Conservation (phyloP, 768 basidiomycete species). For the Neoboletus brunneissimus region DNA sequence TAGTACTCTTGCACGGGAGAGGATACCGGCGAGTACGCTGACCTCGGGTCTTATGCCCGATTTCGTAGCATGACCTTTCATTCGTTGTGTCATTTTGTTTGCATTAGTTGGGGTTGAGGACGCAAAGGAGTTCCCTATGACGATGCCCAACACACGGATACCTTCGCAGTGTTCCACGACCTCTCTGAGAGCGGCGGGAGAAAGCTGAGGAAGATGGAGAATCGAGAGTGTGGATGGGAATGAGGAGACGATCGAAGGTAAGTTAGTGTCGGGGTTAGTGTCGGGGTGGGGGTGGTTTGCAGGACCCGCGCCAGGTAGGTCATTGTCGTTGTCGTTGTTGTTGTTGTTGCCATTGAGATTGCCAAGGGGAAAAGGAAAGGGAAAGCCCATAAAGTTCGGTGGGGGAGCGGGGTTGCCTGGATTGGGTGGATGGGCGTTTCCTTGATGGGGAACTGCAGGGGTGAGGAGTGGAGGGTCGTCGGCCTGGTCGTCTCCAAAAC, state of each 20-base stretch:
- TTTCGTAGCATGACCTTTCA: background rate
- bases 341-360: background rate
- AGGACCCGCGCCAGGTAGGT: background rate
- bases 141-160: slow-evolving; percentile 19
- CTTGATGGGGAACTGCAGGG: background rate
- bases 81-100: background rate
- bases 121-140: slow-evolving; percentile 11
- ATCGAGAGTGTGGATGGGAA: slow-evolving; percentile 34
- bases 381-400: slow-evolving; percentile 7
- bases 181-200: slow-evolving; percentile 20
- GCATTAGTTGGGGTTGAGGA: background rate
- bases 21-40: slow-evolving; percentile 7
- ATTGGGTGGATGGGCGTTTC: slow-evolving; percentile 1
- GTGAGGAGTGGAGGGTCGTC: slow-evolving; percentile 18
- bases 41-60: slow-evolving; percentile 9
- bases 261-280: slow-evolving; percentile 16
- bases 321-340: background rate
- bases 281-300: slow-evolving; percentile 1
- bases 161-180: slow-evolving; percentile 20
- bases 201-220: slow-evolving; percentile 23
- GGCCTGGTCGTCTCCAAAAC: background rate
- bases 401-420: background rate
- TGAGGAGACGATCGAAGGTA: slow-evolving; percentile 32
- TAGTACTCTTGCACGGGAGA: slow-evolving; percentile 14
- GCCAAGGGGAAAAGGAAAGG: slow-evolving; percentile 3